Evolutionary conservation across 2,329 filamentous ascomycete species (phyloP).

Genomic region (Ambrosiella xylebori): DNA sequence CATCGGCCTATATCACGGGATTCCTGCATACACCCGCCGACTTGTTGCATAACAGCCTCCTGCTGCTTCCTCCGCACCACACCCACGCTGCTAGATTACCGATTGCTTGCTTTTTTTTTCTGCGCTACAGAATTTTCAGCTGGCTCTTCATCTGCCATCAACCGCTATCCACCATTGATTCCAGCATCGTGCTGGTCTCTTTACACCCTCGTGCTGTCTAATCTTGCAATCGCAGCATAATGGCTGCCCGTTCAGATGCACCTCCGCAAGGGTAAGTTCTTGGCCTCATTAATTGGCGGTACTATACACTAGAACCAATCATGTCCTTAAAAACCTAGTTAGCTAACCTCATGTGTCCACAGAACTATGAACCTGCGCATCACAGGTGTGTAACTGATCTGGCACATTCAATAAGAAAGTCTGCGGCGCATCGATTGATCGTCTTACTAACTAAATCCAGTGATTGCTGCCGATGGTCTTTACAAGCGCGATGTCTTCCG

Average conservation of each 20-base stretch:
- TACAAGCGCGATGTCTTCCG: slow-evolving; percentile 99
- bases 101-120: not conserved
- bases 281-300: not conserved
- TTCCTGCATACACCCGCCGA: not conserved
- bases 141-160: slow-evolving; percentile 2
- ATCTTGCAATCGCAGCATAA: not conserved
- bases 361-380: slow-evolving; percentile 80
- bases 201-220: not conserved
- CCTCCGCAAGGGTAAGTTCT: slow-evolving; percentile 13
- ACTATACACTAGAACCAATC: not conserved
- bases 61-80: not conserved
- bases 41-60: not conserved
- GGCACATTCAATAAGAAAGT: slow-evolving; percentile 12
- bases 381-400: slow-evolving; percentile 49
- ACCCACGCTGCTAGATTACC: not conserved
- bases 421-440: not conserved
- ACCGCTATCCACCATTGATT: not conserved
- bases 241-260: slow-evolving; percentile 9
- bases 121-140: not conserved
- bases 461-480: slow-evolving; percentile 94
- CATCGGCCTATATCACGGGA: not conserved
- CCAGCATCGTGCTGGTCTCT: not conserved
- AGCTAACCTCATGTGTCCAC: slow-evolving; percentile 19
- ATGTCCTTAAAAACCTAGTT: slow-evolving; percentile 5
- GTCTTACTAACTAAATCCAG: slow-evolving; percentile 33